These are phyloP conservation scores for Fusarium sororula DNA, from an alignment of 2,329 filamentous ascomycete species.

Conservation along the genomic window DNA sequence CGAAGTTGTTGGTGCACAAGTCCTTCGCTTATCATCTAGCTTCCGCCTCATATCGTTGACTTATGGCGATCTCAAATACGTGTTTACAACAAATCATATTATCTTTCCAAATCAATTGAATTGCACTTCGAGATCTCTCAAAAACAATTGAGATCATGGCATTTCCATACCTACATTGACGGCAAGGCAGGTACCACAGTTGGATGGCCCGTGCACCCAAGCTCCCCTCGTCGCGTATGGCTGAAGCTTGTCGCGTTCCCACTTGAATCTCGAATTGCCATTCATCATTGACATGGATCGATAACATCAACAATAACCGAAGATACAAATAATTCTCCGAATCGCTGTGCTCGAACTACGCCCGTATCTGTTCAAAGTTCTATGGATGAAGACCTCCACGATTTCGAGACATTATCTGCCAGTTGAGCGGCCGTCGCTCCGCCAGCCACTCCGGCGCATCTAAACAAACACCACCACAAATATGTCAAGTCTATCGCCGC, in stretches of 20 bases:
- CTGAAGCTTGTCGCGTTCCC: constrained; percentile 26
- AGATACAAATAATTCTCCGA: background rate
- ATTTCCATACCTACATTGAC: background rate
- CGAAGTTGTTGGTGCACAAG: background rate
- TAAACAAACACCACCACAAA: constrained; percentile 15
- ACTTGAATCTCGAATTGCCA: constrained; percentile 3
- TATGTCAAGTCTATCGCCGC: constrained; percentile 30
- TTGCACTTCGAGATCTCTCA: background rate
- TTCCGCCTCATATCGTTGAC: background rate
- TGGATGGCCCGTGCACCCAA: constrained; percentile 17
- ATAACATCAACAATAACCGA: constrained; percentile 19
- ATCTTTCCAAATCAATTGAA: background rate
- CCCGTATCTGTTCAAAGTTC: background rate
- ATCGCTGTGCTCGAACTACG: background rate
- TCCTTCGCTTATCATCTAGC: background rate
- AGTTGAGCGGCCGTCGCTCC: background rate
- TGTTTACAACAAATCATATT: too few relatives aligned
- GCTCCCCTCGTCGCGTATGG: constrained; percentile 21
- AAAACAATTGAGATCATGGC: background rate
- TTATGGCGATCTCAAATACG: background rate
- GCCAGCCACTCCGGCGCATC: constrained; percentile 1
- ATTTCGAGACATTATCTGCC: background rate
- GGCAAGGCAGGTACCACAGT: background rate
- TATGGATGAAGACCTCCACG: background rate
- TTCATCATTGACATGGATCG: constrained; percentile 33